Percentiles rank a stretch among this genome's conserved stretches.
Evolutionary conservation across 345 rosid species (phyloP).

Genomic region (Salix brachista): DNA sequence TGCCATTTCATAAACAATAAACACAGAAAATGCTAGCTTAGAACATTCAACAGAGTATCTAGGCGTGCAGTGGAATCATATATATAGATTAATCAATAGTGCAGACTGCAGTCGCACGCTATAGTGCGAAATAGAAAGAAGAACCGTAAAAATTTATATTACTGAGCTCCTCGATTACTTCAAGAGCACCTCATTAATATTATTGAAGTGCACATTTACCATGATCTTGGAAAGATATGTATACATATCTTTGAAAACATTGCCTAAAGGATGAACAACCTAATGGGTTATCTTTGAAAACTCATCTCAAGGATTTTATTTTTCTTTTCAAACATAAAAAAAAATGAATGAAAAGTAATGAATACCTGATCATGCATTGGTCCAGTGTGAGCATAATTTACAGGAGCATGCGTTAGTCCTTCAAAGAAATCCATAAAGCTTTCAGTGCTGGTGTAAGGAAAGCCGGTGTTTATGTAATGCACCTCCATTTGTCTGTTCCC

Average conservation of each 20-base stretch:
- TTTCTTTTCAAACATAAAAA: background rate
- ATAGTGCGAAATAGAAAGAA: background rate
- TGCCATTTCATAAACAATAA: background rate
- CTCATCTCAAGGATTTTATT: background rate
- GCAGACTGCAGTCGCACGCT: background rate
- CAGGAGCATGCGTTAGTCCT: slow-evolving; percentile 41
- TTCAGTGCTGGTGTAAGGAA: slow-evolving; percentile 50
- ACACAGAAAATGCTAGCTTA: background rate
- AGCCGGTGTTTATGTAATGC: slow-evolving; percentile 48
- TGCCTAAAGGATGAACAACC: slow-evolving; percentile 18
- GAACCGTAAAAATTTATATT: background rate
- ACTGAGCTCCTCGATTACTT: background rate
- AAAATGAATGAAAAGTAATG: background rate
- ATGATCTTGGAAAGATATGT: background rate
- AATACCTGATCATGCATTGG: slow-evolving; percentile 51
- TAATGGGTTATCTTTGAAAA: background rate
- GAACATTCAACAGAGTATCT: background rate
- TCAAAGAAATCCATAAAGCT: slow-evolving; percentile 66
- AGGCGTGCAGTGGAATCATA: background rate
- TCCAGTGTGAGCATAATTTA: slow-evolving; percentile 31
- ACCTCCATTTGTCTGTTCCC: slow-evolving; percentile 50
- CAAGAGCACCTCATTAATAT: background rate
- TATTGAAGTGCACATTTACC: background rate
- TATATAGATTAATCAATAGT: background rate
- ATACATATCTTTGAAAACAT: slow-evolving; percentile 5